Evolutionary conservation across 2,329 filamentous ascomycete species (phyloP).

Genomic region (Madurella fahalii): DNA sequence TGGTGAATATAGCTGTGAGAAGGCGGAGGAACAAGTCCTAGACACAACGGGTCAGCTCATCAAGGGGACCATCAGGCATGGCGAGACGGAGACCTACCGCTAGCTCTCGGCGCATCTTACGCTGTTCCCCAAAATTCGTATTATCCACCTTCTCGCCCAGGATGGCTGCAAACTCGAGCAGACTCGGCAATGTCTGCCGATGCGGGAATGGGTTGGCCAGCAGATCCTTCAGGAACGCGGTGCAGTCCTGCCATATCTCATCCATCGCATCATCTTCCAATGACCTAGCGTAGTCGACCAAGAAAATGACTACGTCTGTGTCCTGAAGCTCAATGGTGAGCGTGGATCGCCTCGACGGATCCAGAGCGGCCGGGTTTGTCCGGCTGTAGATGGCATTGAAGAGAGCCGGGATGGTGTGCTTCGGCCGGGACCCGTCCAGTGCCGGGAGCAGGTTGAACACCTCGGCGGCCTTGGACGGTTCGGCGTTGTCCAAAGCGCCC

Average conservation of each 20-base stretch:
- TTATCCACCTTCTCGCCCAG: conserved; percentile 95
- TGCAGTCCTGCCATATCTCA: conserved; percentile 95
- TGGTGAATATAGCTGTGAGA: conserved; percentile 90
- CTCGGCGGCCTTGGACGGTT: conserved; percentile 52
- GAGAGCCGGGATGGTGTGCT: conserved; percentile 86
- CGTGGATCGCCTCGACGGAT: conserved; percentile 77
- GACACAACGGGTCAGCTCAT: conserved; percentile 27
- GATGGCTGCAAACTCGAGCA: conserved; percentile 85
- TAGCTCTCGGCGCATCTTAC: conserved; percentile 84
- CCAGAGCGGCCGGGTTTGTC: conserved; percentile 77
- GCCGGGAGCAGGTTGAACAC: conserved; percentile 87
- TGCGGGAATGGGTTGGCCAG: conserved; percentile 93
- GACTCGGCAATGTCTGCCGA: conserved; percentile 77
- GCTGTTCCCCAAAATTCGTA: conserved; percentile 93
- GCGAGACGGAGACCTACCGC: conserved; percentile 55
- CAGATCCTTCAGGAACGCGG: conserved; percentile 83
- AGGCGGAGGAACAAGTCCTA: conserved; percentile 86
- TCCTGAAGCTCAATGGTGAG: conserved; percentile 82
- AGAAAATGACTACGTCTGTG: conserved; percentile 77
- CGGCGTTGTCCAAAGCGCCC: conserved; percentile 42
- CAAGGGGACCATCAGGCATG: background rate
- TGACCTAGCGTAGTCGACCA: conserved; percentile 84
- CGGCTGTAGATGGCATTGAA: conserved; percentile 96
- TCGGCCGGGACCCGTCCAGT: conserved; percentile 83
- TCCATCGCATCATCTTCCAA: conserved; percentile 97